Evolutionary conservation across 169 alveolate genomes (phyloP).

Genomic region (Amoebophrya sp.): DNA sequence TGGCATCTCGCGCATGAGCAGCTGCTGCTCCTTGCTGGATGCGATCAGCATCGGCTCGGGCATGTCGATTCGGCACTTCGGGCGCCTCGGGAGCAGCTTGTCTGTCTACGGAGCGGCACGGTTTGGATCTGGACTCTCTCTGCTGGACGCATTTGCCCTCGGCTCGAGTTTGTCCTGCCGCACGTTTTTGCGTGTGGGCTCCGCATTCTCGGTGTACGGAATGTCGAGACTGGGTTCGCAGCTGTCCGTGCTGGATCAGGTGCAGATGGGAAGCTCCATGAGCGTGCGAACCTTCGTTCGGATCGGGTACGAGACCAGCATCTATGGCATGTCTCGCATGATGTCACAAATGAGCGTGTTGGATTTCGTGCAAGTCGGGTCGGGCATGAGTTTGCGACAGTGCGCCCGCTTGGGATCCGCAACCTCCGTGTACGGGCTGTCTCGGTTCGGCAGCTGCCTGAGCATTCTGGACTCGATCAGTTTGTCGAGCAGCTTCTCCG

Average conservation of each 20-base stretch:
- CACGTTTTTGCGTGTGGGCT: neutral
- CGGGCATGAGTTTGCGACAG: neutral
- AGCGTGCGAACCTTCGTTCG: neutral
- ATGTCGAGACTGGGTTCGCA: neutral
- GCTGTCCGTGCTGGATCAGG: neutral
- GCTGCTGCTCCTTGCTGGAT: neutral
- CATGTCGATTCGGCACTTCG: neutral
- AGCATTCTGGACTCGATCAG: neutral
- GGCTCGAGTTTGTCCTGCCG: conserved; percentile 1
- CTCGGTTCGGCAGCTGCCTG: neutral
- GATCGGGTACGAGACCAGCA: neutral
- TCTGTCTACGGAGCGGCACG: neutral
- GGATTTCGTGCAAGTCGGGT: conserved; percentile 21
- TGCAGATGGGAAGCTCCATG: neutral
- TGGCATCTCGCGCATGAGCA: neutral
- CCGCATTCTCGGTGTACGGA: neutral
- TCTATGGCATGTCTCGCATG: neutral
- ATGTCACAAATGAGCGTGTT: neutral
- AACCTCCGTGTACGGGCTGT: neutral
- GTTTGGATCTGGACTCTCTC: neutral
- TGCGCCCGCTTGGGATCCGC: neutral
- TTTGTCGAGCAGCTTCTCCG: neutral
- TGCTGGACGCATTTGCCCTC: neutral
- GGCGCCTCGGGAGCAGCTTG: neutral
- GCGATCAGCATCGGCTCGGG: neutral